Evolutionary conservation across 2,329 filamentous ascomycete species (phyloP).

Genomic region (Dothideomycetes sp.): DNA sequence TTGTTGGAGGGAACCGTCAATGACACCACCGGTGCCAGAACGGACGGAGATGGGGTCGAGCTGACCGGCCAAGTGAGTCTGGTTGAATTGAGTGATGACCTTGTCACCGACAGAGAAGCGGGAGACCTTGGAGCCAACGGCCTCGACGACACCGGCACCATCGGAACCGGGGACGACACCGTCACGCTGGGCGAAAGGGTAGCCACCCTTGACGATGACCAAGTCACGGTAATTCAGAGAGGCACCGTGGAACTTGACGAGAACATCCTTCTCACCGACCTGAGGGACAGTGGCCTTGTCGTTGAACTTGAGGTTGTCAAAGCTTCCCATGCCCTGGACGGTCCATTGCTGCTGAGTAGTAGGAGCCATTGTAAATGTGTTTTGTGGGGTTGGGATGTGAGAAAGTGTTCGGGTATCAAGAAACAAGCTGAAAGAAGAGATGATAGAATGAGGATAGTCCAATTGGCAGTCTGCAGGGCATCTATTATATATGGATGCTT

Average conservation of each 20-base stretch:
- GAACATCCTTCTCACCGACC: constrained; percentile 60
- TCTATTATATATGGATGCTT: constrained; percentile 4
- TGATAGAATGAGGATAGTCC: not conserved
- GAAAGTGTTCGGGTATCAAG: not conserved
- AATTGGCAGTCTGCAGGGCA: not conserved
- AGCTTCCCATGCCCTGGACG: constrained; percentile 45
- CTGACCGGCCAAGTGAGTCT: constrained; percentile 44
- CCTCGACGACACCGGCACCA: constrained; percentile 43
- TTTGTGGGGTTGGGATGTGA: not conserved
- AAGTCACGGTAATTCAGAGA: constrained; percentile 44
- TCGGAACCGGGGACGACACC: constrained; percentile 41
- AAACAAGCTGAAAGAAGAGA: not conserved
- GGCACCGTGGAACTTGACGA: constrained; percentile 52
- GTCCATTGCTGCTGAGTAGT: constrained; percentile 49
- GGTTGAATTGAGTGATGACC: constrained; percentile 56
- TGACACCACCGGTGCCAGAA: constrained; percentile 57
- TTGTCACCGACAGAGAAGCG: constrained; percentile 50
- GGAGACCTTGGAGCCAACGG: constrained; percentile 47
- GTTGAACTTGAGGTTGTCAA: constrained; percentile 52
- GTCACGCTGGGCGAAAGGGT: constrained; percentile 35
- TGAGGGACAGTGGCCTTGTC: constrained; percentile 46
- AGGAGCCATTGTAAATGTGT: constrained; percentile 28
- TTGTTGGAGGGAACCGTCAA: constrained; percentile 60
- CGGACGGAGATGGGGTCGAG: constrained; percentile 30
- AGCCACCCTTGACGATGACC: constrained; percentile 38